Evolutionary conservation across 495 filamentous ascomycete species (phyloP).

Genomic region (Amniculicola lignicola): DNA sequence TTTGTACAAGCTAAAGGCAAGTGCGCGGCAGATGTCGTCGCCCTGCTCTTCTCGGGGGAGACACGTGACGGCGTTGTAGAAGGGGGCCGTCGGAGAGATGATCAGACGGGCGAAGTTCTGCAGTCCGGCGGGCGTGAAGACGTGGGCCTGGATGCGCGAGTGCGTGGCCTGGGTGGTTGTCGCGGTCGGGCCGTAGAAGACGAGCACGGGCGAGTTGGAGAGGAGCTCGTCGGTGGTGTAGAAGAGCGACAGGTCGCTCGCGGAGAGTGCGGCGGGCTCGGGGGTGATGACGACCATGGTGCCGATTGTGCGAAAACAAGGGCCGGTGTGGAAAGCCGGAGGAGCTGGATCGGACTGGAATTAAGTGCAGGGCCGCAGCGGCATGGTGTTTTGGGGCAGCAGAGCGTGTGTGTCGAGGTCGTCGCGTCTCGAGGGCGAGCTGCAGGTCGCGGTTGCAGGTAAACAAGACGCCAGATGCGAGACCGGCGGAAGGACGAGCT

Average conservation of each 20-base stretch:
- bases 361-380: not conserved
- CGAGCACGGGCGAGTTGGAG: slow-evolving; percentile 66
- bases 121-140: slow-evolving; percentile 84
- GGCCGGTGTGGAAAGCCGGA: slow-evolving; percentile 7
- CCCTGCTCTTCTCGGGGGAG: slow-evolving; percentile 93
- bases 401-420: not conserved
- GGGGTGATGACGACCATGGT: slow-evolving; percentile 66
- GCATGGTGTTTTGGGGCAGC: not conserved
- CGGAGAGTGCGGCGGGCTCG: slow-evolving; percentile 61
- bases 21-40: slow-evolving; percentile 80
- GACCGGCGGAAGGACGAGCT: not conserved
- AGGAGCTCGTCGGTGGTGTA: slow-evolving; percentile 74
- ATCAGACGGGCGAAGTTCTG: slow-evolving; percentile 85
- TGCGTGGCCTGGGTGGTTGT: slow-evolving; percentile 81
- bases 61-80: slow-evolving; percentile 86
- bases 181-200: slow-evolving; percentile 82
- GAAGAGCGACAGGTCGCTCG: slow-evolving; percentile 76
- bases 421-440: slow-evolving; percentile 16
- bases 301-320: slow-evolving; percentile 27
- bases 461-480: slow-evolving; percentile 16
- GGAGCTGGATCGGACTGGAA: slow-evolving; percentile 1
- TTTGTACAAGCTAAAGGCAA: slow-evolving; percentile 87
- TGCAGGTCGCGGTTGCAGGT: slow-evolving; percentile 11
- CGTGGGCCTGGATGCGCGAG: slow-evolving; percentile 87
- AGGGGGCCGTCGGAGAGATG: slow-evolving; percentile 88